Evolutionary conservation across 805 yeast species (phyloP).

Genomic region (Wickerhamiella sorbophila): DNA sequence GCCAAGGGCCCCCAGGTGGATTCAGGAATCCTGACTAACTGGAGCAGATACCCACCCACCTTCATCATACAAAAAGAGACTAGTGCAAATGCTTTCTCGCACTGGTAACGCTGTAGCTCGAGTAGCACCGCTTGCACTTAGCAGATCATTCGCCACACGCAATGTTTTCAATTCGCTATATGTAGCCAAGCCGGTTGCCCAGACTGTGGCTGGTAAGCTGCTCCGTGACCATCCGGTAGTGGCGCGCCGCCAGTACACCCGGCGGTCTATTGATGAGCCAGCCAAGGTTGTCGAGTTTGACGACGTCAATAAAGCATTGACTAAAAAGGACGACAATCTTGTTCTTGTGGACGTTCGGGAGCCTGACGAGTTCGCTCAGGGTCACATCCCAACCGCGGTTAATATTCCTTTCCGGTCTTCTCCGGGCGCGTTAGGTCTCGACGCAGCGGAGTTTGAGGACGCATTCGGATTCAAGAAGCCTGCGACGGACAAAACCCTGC

Average conservation of each 20-base stretch:
- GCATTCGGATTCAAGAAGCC: conserved; percentile 79
- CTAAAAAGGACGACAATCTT: conserved; percentile 31
- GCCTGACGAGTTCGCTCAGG: conserved; percentile 61
- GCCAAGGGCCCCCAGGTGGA: too few relatives aligned
- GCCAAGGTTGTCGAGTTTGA: conserved; percentile 41
- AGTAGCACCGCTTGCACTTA: neutral
- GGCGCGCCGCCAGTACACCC: conserved; percentile 14
- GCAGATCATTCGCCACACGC: neutral
- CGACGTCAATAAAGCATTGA: conserved; percentile 36
- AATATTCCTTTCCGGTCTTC: conserved; percentile 82
- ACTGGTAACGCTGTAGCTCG: neutral
- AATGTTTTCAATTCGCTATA: too few relatives aligned
- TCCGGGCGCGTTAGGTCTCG: conserved; percentile 80
- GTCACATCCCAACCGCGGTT: conserved; percentile 70
- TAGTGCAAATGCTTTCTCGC: neutral
- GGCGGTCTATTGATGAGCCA: conserved; percentile 24
- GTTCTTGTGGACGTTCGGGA: conserved; percentile 84
- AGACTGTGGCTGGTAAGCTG: too few relatives aligned
- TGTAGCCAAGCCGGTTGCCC: too few relatives aligned
- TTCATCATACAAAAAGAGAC: neutral
- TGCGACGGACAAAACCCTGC: conserved; percentile 46
- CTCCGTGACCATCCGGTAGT: neutral
- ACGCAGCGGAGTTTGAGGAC: conserved; percentile 65
- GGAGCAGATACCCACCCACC: neutral
- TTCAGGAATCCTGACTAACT: neutral